Evolutionary conservation across 768 basidiomycete genomes (phyloP).

Genomic region (Clathrus columnatus): DNA sequence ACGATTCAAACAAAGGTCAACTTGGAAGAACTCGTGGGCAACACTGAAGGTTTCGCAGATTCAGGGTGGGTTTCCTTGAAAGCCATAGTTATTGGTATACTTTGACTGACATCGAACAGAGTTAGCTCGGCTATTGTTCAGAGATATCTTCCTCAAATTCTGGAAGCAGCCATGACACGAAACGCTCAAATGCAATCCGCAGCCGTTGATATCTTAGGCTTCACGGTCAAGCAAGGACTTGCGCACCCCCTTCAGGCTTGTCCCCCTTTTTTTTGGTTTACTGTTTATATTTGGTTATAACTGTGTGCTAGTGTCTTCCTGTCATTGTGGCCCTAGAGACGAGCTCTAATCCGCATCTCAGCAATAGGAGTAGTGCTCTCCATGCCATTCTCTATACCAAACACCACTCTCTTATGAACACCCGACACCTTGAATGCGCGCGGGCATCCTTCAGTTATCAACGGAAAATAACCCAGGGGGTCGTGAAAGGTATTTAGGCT

Average conservation of each 20-base stretch:
- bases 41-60: conserved; percentile 92
- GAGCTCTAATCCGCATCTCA: conserved; percentile 48
- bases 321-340: conserved; percentile 93
- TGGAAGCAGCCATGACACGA: conserved; percentile 70
- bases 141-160: conserved; percentile 76
- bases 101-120: conserved; percentile 31
- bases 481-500: conserved; percentile 41
- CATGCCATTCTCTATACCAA: conserved; percentile 81
- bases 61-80: conserved; percentile 63
- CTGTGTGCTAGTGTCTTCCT: conserved; percentile 66
- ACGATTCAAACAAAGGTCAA: conserved; percentile 46
- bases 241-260: conserved; percentile 87
- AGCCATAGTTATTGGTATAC: not conserved
- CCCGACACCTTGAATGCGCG: conserved; percentile 75
- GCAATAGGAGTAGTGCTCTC: conserved; percentile 67
- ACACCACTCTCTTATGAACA: conserved; percentile 82
- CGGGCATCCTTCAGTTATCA: conserved; percentile 80
- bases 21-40: conserved; percentile 92
- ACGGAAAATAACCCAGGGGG: conserved; percentile 38
- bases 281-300: not conserved
- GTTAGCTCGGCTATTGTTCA: conserved; percentile 93
- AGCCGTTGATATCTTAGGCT: conserved; percentile 85
- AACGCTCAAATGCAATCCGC: conserved; percentile 64
- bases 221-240: conserved; percentile 91
- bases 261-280: conserved; percentile 2